Percentiles rank a stretch among this genome's conserved stretches.
These are phyloP conservation scores for Cyberlindnera mississippiensis DNA, from an alignment of 805 yeast species.

Conservation along the genomic window DNA sequence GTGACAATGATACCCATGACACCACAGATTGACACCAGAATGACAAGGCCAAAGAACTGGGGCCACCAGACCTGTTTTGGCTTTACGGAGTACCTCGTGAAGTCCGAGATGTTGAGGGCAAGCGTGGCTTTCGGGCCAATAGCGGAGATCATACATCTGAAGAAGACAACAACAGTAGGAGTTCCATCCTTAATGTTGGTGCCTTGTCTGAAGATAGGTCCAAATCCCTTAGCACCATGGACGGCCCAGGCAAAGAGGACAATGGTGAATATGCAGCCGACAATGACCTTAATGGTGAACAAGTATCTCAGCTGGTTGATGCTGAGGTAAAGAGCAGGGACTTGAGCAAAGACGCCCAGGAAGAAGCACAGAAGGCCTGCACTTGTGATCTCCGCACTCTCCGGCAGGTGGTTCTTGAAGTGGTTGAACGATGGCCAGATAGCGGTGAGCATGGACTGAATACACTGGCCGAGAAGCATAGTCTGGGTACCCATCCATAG, in stretches of 20 bases:
- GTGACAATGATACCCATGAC: slow-evolving; percentile 33
- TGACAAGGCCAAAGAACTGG: slow-evolving; percentile 30
- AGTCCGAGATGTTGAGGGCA: slow-evolving; percentile 36
- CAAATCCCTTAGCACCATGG: slow-evolving; percentile 27
- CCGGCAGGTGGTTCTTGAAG: slow-evolving; percentile 33
- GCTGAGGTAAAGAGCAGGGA: slow-evolving; percentile 32
- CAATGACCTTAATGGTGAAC: slow-evolving; percentile 31
- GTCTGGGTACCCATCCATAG: slow-evolving; percentile 74
- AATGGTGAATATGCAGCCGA: slow-evolving; percentile 30
- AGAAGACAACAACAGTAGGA: slow-evolving; percentile 23
- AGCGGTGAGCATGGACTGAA: slow-evolving; percentile 61
- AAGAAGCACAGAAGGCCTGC: slow-evolving; percentile 32
- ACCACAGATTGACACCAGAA: slow-evolving; percentile 29
- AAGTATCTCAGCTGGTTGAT: slow-evolving; percentile 34
- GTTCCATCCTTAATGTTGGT: slow-evolving; percentile 24
- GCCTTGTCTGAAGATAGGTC: slow-evolving; percentile 25
- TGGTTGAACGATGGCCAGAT: slow-evolving; percentile 45
- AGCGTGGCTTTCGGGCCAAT: slow-evolving; percentile 36
- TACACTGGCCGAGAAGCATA: slow-evolving; percentile 71
- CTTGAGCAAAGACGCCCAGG: slow-evolving; percentile 30
- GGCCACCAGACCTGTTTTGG: slow-evolving; percentile 30
- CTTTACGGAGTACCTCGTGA: slow-evolving; percentile 34
- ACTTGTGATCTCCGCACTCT: slow-evolving; percentile 26
- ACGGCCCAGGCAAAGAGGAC: slow-evolving; percentile 33
- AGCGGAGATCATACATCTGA: slow-evolving; percentile 28